These are phyloP conservation scores for Fusarium heterosporum DNA, from an alignment of 2,329 filamentous ascomycete genomes.

Conservation along the genomic window DNA sequence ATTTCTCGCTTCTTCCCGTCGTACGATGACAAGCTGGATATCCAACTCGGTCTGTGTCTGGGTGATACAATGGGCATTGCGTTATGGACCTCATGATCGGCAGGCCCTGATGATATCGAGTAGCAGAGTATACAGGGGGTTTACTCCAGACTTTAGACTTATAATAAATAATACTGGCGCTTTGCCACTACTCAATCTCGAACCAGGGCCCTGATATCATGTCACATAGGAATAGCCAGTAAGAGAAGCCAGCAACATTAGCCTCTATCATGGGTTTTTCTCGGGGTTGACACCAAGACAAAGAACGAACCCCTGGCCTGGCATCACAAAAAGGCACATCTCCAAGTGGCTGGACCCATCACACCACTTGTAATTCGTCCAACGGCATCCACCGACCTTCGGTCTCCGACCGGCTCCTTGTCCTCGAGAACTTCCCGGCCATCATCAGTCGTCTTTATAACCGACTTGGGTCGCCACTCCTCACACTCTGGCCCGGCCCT, in stretches of 20 bases:
- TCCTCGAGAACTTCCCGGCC: slow-evolving; percentile 28
- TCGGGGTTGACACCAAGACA: background rate
- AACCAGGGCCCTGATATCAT: slow-evolving; percentile 37
- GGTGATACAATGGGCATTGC: slow-evolving; percentile 7
- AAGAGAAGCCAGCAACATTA: slow-evolving; percentile 27
- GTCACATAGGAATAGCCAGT: slow-evolving; percentile 32
- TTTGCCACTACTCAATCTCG: slow-evolving; percentile 25
- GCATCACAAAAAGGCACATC: slow-evolving; percentile 33
- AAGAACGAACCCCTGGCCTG: slow-evolving; percentile 11
- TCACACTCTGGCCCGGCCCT: slow-evolving; percentile 5
- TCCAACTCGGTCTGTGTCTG: background rate
- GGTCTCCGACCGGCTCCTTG: slow-evolving; percentile 46
- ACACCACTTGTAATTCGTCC: slow-evolving; percentile 37
- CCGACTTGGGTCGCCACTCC: slow-evolving; percentile 44
- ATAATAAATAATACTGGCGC: slow-evolving; percentile 1
- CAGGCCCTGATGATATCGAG: slow-evolving; percentile 13
- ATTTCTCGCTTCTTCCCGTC: slow-evolving; percentile 39
- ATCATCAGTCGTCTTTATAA: slow-evolving; percentile 46
- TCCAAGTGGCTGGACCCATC: slow-evolving; percentile 48
- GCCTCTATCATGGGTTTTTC: slow-evolving; percentile 40
- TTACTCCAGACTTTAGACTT: slow-evolving; percentile 7
- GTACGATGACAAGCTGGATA: slow-evolving; percentile 40
- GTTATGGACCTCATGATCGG: slow-evolving; percentile 18
- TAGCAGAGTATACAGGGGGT: slow-evolving; percentile 6
- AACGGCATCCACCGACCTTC: slow-evolving; percentile 44